Percentiles rank a stretch among this genome's conserved stretches.
Conservation (phyloP, 306 rosid genomes). For the Sindora glabra region DNA sequence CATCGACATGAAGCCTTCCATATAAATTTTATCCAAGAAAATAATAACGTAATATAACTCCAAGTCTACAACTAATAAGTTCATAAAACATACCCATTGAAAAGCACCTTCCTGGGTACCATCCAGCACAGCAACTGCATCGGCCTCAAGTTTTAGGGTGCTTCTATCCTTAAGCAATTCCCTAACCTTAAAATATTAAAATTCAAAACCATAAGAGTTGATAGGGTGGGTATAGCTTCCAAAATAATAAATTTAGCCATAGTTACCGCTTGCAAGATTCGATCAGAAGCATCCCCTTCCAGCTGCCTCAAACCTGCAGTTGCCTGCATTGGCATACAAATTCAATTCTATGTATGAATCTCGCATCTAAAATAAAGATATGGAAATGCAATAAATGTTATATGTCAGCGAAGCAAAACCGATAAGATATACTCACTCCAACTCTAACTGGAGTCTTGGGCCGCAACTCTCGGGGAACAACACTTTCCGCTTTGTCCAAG, state of each 20-base stretch:
- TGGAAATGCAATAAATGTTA: too few species aligned
- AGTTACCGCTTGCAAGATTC: conserved; percentile 81
- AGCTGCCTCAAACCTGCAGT: conserved; percentile 92
- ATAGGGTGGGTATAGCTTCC: not conserved
- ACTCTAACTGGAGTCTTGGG: conserved; percentile 84
- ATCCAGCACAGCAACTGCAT: conserved; percentile 78
- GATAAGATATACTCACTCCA: conserved; percentile 50
- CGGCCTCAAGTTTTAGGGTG: conserved; percentile 39
- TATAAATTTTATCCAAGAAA: not conserved
- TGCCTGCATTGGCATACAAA: conserved; percentile 50
- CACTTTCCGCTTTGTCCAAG: conserved; percentile 62
- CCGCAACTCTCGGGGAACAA: conserved; percentile 67
- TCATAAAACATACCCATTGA: conserved; percentile 70
- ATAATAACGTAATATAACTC: too few species aligned
- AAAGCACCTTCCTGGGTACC: conserved; percentile 95
- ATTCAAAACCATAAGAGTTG: not conserved
- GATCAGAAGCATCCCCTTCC: conserved; percentile 72
- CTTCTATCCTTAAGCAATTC: conserved; percentile 63
- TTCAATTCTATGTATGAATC: too few species aligned
- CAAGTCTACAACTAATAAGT: not conserved
- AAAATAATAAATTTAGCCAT: not conserved
- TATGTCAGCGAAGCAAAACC: not conserved
- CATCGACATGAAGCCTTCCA: too few species aligned
- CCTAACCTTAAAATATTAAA: conserved; percentile 51
- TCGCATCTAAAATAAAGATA: too few species aligned